Percentiles rank a stretch among this genome's conserved stretches.
These are phyloP conservation scores for Botrytis fabae DNA, from an alignment of 2,329 filamentous ascomycete species.

Conservation along the genomic window DNA sequence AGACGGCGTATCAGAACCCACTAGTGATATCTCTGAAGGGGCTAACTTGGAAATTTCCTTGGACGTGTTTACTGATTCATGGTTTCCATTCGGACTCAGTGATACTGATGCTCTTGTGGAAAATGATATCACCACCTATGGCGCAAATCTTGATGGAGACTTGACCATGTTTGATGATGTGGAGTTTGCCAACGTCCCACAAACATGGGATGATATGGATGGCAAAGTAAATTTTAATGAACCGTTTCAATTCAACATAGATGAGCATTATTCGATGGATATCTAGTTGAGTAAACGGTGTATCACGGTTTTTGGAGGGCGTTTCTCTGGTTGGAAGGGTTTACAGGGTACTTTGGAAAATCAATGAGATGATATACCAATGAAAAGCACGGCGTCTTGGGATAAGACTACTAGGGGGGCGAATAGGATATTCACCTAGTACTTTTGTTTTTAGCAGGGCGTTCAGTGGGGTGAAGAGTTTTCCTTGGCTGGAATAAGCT, in stretches of 20 bases:
- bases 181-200: slow-evolving; percentile 33
- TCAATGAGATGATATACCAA: slow-evolving; percentile 27
- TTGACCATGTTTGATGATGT: slow-evolving; percentile 37
- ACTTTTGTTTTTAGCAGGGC: slow-evolving; percentile 21
- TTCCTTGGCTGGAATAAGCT: not conserved
- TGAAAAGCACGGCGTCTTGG: slow-evolving; percentile 30
- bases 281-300: slow-evolving; percentile 32
- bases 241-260: slow-evolving; percentile 53
- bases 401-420: slow-evolving; percentile 11
- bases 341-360: slow-evolving; percentile 16
- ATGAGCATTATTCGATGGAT: slow-evolving; percentile 46
- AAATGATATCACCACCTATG: slow-evolving; percentile 41
- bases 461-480: not conserved
- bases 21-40: slow-evolving; percentile 61
- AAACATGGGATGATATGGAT: slow-evolving; percentile 52
- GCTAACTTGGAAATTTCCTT: slow-evolving; percentile 55
- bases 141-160: slow-evolving; percentile 39
- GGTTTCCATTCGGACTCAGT: slow-evolving; percentile 47
- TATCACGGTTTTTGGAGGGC: slow-evolving; percentile 25
- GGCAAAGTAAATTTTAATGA: slow-evolving; percentile 50
- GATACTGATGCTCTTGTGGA: slow-evolving; percentile 43
- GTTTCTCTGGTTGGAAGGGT: slow-evolving; percentile 26
- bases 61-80: slow-evolving; percentile 43
- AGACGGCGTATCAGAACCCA: slow-evolving; percentile 60
- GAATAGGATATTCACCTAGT: slow-evolving; percentile 13